Evolutionary conservation across 106 monocot species (phyloP), one percentile per base, ranked within the genome.

Genomic region (Ottelia alismoides): DNA sequence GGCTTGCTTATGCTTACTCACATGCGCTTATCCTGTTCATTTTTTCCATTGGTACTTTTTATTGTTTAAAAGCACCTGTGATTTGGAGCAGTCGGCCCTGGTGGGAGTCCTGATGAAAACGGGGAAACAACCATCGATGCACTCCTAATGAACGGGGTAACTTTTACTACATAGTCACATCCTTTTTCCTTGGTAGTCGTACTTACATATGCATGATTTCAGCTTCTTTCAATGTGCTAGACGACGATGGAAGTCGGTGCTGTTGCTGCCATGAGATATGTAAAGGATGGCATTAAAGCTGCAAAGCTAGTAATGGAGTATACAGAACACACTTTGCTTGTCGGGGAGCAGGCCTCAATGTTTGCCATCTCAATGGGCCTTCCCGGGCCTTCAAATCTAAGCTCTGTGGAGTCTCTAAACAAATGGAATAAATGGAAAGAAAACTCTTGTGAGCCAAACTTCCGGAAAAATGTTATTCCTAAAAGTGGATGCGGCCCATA

Each of bases 21-120:
- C n/a, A n/a, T n/a, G n/a, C n/a, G n/a, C n/a, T n/a, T n/a, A n/a
- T n/a, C n/a, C n/a, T n/a, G n/a, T n/a, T n/a, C n/a, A n/a, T n/a
- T n/a, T n/a, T n/a, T n/a, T n/a, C n/a, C n/a, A n/a, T n/a, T n/a
- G n/a, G n/a, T n/a, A n/a, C n/a, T n/a, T n/a, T n/a, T n/a, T n/a
- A n/a, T n/a, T n/a, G n/a, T n/a, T n/a, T n/a, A n/a, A n/a, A n/a
- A n/a, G n/a, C n/a, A n/a, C n/a, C n/a, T n/a, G n/a, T n/a, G n/a
- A n/a, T n/a, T n/a, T n/a, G n/a, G 14, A 52, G 60, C 72, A 83
- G 87, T 93, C 69, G 92, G 92, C 31, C 92, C 87, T 52, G 92
- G 92, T 48, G 92, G 87, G 18, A 93, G 87, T 73, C 92, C 87
- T 56, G 87, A 93, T 76, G 92, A 93, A 62, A 93, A 93, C 72